Percentiles rank a stretch among this genome's conserved stretches.
Evolutionary conservation across 2,329 filamentous ascomycete species (phyloP).

Genomic region (Penicillium sp.): DNA sequence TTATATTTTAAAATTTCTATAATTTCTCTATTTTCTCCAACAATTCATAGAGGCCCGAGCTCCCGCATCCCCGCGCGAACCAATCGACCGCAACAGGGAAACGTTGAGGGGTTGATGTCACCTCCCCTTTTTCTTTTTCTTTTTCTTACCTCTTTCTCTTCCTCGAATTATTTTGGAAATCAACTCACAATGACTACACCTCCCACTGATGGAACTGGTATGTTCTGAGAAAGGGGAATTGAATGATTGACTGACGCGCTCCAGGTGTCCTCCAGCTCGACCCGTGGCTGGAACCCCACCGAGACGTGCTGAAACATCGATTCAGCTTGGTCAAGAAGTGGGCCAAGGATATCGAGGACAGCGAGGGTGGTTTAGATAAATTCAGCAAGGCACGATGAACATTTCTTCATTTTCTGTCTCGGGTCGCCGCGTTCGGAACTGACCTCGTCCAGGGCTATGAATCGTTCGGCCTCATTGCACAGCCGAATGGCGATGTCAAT

Average conservation of each 20-base stretch:
- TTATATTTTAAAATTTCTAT: no score
- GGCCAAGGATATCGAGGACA: slow-evolving; percentile 75
- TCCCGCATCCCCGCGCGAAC: no score
- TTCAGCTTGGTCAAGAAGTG: slow-evolving; percentile 76
- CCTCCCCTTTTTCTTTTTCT: slow-evolving; percentile 4
- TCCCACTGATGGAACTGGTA: slow-evolving; percentile 22
- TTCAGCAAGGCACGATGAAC: slow-evolving; percentile 67
- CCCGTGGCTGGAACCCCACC: slow-evolving; percentile 82
- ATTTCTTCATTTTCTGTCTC: not conserved
- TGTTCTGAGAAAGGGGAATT: not conserved
- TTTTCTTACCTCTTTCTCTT: slow-evolving; percentile 4
- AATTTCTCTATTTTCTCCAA: no score
- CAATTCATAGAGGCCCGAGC: slow-evolving; percentile 14
- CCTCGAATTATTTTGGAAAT: no score
- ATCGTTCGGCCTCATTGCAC: slow-evolving; percentile 76
- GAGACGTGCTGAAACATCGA: slow-evolving; percentile 66
- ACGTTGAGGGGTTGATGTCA: slow-evolving; percentile 4
- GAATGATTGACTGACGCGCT: not conserved
- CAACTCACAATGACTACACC: slow-evolving; percentile 20
- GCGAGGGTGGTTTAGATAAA: slow-evolving; percentile 83
- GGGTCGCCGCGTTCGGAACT: not conserved
- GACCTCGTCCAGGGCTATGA: slow-evolving; percentile 63
- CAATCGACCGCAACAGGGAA: slow-evolving; percentile 9
- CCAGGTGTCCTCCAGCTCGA: slow-evolving; percentile 81
- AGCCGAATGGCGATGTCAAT: slow-evolving; percentile 72